Evolutionary conservation across 257 asterid species (phyloP).

Genomic region (Gardenia jasminoides): DNA sequence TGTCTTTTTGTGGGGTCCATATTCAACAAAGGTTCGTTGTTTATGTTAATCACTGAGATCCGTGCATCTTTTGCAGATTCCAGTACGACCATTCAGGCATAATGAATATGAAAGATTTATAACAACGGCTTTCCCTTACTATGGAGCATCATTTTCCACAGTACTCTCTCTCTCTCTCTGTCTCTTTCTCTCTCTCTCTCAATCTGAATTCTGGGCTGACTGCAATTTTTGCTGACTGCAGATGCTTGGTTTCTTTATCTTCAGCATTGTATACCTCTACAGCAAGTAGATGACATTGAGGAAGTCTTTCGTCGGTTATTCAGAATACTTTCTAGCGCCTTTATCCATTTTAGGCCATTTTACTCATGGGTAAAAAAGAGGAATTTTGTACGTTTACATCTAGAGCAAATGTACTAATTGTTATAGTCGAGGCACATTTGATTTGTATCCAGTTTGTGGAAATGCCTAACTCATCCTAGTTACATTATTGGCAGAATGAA

Average conservation of each 20-base stretch:
- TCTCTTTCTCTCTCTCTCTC: not conserved
- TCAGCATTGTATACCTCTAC: constrained; percentile 65
- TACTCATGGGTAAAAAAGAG: not conserved
- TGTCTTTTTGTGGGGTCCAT: not conserved
- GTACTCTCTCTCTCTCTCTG: constrained; percentile 35
- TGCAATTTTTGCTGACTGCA: constrained; percentile 17
- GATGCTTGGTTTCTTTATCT: constrained; percentile 75
- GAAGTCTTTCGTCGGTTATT: not conserved
- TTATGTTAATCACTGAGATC: not conserved
- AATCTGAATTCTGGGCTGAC: constrained; percentile 2
- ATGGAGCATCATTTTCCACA: constrained; percentile 84
- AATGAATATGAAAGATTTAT: constrained; percentile 89
- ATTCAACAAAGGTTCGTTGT: not conserved
- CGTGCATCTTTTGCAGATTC: constrained; percentile 55
- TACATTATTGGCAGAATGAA: not conserved
- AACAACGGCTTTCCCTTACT: constrained; percentile 85
- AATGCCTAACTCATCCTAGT: not conserved
- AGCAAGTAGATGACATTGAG: constrained; percentile 38
- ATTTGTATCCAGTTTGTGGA: not conserved
- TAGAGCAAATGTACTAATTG: not conserved
- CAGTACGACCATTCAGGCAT: constrained; percentile 93
- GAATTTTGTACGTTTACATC: not conserved
- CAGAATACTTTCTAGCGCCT: not conserved
- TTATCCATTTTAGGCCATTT: not conserved
- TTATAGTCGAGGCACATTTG: not conserved